Evolutionary conservation across 2,329 filamentous ascomycete genomes (phyloP).

Genomic region (Penicillium sp.): DNA sequence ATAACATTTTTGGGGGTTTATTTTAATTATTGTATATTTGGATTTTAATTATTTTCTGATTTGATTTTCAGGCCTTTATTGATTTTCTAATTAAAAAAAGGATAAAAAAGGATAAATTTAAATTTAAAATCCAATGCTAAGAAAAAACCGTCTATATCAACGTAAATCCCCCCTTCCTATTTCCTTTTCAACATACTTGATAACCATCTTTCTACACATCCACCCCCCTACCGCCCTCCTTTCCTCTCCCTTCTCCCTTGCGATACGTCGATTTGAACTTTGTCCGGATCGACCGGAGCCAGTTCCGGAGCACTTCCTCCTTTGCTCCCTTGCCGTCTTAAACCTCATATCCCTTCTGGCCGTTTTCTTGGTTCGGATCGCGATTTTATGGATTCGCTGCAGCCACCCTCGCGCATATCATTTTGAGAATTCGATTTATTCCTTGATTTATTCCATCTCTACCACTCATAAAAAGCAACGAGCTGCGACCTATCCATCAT

Average conservation of each 20-base stretch:
- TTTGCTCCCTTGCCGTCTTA: slow-evolving; percentile 28
- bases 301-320: slow-evolving; percentile 30
- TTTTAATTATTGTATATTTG: slow-evolving; percentile 13
- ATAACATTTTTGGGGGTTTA: not conserved
- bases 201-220: slow-evolving; percentile 11
- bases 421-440: slow-evolving; percentile 12
- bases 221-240: slow-evolving; percentile 22
- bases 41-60: not conserved
- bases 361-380: slow-evolving; percentile 27
- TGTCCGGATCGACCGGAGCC: slow-evolving; percentile 29
- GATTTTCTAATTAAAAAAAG: slow-evolving; percentile 6
- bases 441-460: slow-evolving; percentile 1
- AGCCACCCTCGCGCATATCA: slow-evolving; percentile 28
- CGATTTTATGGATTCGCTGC: slow-evolving; percentile 28
- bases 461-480: slow-evolving; percentile 27
- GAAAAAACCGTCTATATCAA: slow-evolving; percentile 34
- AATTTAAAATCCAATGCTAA: slow-evolving; percentile 9
- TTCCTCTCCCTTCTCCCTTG: slow-evolving; percentile 37
- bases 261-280: slow-evolving; percentile 29
- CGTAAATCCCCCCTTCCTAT: slow-evolving; percentile 23
- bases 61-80: slow-evolving; percentile 2
- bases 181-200: slow-evolving; percentile 18
- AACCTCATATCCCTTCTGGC: slow-evolving; percentile 28
- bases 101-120: not conserved
- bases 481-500: slow-evolving; percentile 22